phyloP scores from a whole-genome alignment of 192 early-diverging fungal genomes.

The Dispira simplex region DNA sequence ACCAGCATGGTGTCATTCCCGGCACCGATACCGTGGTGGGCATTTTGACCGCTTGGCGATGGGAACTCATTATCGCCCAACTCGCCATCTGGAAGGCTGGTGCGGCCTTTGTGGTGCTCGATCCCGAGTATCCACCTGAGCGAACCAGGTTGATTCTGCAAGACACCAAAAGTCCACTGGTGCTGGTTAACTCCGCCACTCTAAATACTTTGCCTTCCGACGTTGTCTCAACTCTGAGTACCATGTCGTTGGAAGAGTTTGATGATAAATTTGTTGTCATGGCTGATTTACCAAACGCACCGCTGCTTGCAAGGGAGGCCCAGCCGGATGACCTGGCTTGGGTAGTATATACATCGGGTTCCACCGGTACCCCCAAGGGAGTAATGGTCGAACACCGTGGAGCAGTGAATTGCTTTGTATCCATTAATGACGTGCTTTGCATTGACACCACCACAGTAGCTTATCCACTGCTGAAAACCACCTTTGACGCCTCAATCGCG shows the following conservation, averaged over 20 bases:
- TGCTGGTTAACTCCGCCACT: not conserved
- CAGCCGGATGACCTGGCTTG: constrained; percentile 1
- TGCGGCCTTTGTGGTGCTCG: not conserved
- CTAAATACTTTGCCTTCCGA: not conserved
- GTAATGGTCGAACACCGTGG: constrained; percentile 1
- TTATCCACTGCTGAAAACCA: not conserved
- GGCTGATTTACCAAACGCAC: not conserved
- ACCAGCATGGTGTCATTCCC: not conserved
- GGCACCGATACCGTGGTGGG: not conserved
- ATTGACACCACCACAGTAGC: not conserved
- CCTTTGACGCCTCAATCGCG: constrained; percentile 8
- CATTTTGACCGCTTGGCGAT: not conserved
- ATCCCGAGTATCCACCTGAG: not conserved
- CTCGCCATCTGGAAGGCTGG: constrained; percentile 1
- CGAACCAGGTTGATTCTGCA: not conserved
- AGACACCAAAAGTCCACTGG: not conserved
- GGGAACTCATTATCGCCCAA: not conserved
- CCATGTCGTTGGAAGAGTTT: not conserved
- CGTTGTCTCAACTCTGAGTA: not conserved
- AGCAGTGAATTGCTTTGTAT: not conserved
- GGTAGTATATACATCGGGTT: constrained; percentile 9
- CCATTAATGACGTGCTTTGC: not conserved
- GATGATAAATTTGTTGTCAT: not conserved
- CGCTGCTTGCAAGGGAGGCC: not conserved
- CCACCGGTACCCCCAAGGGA: constrained; percentile 10